A percentile compares a stretch with the other conserved stretches of the same genome.
phyloP scores from a whole-genome alignment of 2,329 filamentous ascomycete species.

The Pestalotiopsis sp. region DNA sequence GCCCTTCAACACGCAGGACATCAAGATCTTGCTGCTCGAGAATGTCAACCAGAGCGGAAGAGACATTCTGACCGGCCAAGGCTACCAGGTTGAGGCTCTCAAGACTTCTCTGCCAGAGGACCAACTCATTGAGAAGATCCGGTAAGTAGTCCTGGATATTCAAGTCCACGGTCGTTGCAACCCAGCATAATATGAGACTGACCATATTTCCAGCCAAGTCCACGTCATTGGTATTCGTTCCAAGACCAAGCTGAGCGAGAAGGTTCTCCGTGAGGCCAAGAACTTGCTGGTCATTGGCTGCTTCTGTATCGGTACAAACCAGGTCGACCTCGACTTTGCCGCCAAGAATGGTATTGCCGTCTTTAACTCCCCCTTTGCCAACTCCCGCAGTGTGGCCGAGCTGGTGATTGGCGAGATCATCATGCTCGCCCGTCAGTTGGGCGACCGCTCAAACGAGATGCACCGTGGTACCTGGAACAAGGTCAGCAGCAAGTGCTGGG shows the following conservation, averaged over 20 bases:
- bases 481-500: constrained; percentile 95
- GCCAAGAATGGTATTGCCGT: constrained; percentile 88
- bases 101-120: constrained; percentile 91
- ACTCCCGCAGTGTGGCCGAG: constrained; percentile 95
- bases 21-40: constrained; percentile 94
- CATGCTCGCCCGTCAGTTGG: constrained; percentile 83
- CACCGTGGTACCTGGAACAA: constrained; percentile 98
- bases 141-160: constrained; percentile 51
- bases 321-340: constrained; percentile 84
- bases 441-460: constrained; percentile 92
- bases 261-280: constrained; percentile 84
- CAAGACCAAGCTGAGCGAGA: constrained; percentile 90
- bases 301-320: constrained; percentile 99
- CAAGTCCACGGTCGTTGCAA: neutral
- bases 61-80: constrained; percentile 80
- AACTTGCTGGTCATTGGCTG: constrained; percentile 95
- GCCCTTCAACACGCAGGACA: constrained; percentile 92
- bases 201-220: constrained; percentile 65
- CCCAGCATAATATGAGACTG: neutral
- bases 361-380: constrained; percentile 99
- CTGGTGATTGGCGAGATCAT: constrained; percentile 96
- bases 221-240: constrained; percentile 98
- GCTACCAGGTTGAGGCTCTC: constrained; percentile 92
- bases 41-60: constrained; percentile 93
- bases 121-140: constrained; percentile 95